Evolutionary conservation across 2,329 filamentous ascomycete genomes (phyloP).

Genomic region (Alternaria sp.): DNA sequence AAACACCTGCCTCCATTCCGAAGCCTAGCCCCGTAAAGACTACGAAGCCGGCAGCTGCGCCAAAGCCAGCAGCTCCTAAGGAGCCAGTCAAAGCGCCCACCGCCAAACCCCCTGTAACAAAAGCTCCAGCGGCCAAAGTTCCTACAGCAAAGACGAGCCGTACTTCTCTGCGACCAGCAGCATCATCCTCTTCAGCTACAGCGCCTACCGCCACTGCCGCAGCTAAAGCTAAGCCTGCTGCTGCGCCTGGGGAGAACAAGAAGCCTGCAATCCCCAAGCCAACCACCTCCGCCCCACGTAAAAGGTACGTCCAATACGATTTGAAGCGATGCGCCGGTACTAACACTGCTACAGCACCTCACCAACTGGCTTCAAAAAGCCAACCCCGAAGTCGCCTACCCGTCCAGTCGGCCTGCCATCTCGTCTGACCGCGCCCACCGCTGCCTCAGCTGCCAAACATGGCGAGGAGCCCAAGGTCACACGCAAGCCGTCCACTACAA

Average conservation of each 20-base stretch:
- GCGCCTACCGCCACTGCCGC: conserved; percentile 34
- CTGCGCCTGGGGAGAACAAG: conserved; percentile 12
- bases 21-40: conserved; percentile 33
- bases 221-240: conserved; percentile 19
- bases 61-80: conserved; percentile 35
- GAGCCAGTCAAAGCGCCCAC: conserved; percentile 28
- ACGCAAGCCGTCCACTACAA: conserved; percentile 50
- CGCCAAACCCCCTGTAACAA: conserved; percentile 4
- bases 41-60: conserved; percentile 28
- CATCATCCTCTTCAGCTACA: conserved; percentile 29
- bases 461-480: conserved; percentile 51
- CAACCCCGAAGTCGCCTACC: conserved; percentile 67
- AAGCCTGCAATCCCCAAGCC: conserved; percentile 29
- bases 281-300: conserved; percentile 14
- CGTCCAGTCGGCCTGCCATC: conserved; percentile 72
- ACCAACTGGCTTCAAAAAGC: conserved; percentile 48
- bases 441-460: conserved; percentile 72
- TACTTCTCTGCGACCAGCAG: conserved; percentile 36
- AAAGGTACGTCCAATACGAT: conserved; percentile 19
- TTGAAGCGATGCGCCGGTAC: background rate
- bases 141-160: conserved; percentile 39
- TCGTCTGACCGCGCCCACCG: conserved; percentile 73
- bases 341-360: conserved; percentile 29
- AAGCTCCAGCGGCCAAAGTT: conserved; percentile 15
- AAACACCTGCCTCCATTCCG: conserved; percentile 25